Base-by-base conservation (phyloP, 768 basidiomycete species). In the Collybia mongolica region DNA sequence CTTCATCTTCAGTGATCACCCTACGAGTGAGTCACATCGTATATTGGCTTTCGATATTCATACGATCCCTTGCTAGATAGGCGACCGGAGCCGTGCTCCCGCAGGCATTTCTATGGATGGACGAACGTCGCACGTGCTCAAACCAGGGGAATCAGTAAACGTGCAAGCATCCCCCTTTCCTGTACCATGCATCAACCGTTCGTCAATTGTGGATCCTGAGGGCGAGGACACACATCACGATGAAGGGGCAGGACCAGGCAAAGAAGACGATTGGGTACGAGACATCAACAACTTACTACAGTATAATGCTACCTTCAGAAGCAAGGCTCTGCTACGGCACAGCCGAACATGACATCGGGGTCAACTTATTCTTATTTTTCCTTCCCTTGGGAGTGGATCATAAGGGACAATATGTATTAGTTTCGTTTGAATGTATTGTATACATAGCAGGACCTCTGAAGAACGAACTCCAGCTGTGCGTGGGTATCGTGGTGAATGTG, bases 71-170 rank as follows among this genome's bases (percentile, higher is more conserved):
- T 26, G 40, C 20, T 59, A 96, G 93, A 88, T 97, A 59, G 89
- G 90, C 37, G 84, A 89, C 52, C 82, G 83, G 48, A 90, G 88
- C 60, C 82, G 95, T 54, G 85, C 93, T 12, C 84, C 91, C 12
- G 92, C 89, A 1, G 92, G 92, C 28, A 81, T 97, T 26, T 94
- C 92, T 1, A 91, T 98, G 85, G 95, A 98, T 64, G 95, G 95
- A 18, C 84, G 91, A 46, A 84, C 83, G 29, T 90, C 92, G 3
- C 87, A 90, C 56, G 75, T 88, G 12, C 80, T 98, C 11, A 79
- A 83, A 54, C 88, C 93, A 6, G 89, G 90, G 7, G 92, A 97
- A 70, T 87, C 84, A 5, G 88, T 97, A 24, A 82, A 82, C 5
- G 88, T 98, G 18, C 82, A 86, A 51, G 88, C 88, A 24, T 96